Percentiles rank a stretch among this genome's conserved stretches.
Evolutionary conservation across 2,329 filamentous ascomycete species (phyloP).

Genomic region (Colletotrichum gloeosporioides): DNA sequence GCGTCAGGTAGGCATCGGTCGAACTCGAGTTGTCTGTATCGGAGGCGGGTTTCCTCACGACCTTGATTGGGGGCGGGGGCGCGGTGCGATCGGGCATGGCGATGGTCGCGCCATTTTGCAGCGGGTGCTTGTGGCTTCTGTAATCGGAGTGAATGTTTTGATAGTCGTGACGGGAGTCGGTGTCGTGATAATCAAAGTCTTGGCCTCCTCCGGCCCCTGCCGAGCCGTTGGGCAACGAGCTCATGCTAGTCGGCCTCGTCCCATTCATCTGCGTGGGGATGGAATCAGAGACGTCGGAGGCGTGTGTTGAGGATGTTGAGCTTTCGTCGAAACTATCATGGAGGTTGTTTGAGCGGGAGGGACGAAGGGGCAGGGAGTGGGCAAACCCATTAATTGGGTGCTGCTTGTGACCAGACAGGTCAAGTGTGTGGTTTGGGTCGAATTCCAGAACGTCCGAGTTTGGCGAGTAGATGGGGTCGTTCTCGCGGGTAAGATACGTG

Average conservation of each 20-base stretch:
- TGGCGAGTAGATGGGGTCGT: slow-evolving; percentile 45
- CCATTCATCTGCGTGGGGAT: slow-evolving; percentile 43
- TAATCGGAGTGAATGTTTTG: slow-evolving; percentile 37
- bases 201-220: slow-evolving; percentile 34
- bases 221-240: slow-evolving; percentile 60
- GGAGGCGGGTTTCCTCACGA: slow-evolving; percentile 17
- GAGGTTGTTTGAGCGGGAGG: slow-evolving; percentile 49
- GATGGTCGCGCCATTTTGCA: slow-evolving; percentile 27
- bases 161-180: slow-evolving; percentile 31
- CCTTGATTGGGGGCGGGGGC: slow-evolving; percentile 15
- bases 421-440: slow-evolving; percentile 44
- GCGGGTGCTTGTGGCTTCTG: slow-evolving; percentile 23
- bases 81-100: slow-evolving; percentile 33
- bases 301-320: slow-evolving; percentile 58
- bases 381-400: slow-evolving; percentile 39
- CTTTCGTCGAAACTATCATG: slow-evolving; percentile 61
- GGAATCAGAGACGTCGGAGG: slow-evolving; percentile 55
- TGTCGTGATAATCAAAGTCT: slow-evolving; percentile 28
- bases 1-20: slow-evolving; percentile 34
- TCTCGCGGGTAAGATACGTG: slow-evolving; percentile 57
- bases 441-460: slow-evolving; percentile 50
- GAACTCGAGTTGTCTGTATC: slow-evolving; percentile 30
- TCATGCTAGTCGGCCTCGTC: slow-evolving; percentile 58
- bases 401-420: slow-evolving; percentile 33
- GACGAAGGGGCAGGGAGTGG: slow-evolving; percentile 31